A percentile compares a stretch with the other conserved stretches of the same genome.
These are phyloP conservation scores for Akanthomyces uredinophilus DNA, from an alignment of 2,329 filamentous ascomycete genomes.

Conservation along the genomic window DNA sequence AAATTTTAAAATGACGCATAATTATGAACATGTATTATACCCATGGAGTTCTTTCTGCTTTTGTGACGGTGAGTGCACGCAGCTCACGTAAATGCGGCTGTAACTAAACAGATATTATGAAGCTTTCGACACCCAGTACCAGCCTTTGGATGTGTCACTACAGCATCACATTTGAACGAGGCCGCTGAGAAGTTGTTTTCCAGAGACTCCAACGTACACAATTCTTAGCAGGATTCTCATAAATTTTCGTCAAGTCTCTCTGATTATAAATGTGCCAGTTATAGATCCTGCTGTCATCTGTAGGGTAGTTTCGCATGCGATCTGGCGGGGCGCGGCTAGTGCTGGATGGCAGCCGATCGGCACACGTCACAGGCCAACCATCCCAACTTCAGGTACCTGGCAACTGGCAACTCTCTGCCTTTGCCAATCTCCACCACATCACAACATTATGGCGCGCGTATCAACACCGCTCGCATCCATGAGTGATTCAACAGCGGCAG, in stretches of 20 bases:
- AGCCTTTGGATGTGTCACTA: no score
- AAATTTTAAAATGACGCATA: not conserved
- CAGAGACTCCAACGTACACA: no score
- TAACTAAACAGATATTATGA: no score
- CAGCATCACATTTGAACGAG: no score
- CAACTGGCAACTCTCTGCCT: not conserved
- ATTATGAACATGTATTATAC: not conserved
- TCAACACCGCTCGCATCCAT: not conserved
- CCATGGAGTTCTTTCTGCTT: not conserved
- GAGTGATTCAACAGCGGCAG: conserved; percentile 21
- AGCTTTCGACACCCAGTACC: no score
- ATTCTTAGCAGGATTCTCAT: no score
- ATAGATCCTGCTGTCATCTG: not conserved
- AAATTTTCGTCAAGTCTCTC: not conserved
- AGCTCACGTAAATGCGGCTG: no score
- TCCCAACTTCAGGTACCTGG: not conserved
- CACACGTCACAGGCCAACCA: conserved; percentile 6
- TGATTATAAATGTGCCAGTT: not conserved
- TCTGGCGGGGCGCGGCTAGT: not conserved
- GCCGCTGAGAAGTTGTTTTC: no score
- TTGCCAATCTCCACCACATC: not conserved
- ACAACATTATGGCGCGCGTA: conserved; percentile 10
- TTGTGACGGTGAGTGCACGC: not conserved
- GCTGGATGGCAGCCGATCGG: not conserved
- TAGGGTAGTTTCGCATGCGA: not conserved